Conservation (phyloP, 2,329 filamentous ascomycete species). For the Pezicula radicicola region DNA sequence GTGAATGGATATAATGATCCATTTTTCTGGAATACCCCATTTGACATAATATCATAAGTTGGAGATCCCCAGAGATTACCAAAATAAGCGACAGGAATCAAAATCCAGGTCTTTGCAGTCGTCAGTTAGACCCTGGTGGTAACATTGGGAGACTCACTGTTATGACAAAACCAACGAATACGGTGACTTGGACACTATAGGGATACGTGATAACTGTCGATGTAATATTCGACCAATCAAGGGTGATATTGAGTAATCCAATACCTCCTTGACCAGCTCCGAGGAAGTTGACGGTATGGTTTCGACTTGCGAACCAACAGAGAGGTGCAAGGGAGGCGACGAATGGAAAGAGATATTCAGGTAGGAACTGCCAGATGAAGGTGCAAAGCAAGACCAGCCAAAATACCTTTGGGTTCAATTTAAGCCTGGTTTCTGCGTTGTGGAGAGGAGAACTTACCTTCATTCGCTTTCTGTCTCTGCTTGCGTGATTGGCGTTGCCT, state of each 20-base stretch:
- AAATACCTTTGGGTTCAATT: neutral
- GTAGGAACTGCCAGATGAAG: neutral
- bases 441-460: neutral
- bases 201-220: neutral
- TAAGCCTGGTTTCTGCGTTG: neutral
- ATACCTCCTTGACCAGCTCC: neutral
- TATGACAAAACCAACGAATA: neutral
- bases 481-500: neutral
- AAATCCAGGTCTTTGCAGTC: neutral
- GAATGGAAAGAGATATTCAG: neutral
- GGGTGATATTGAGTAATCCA: neutral
- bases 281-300: neutral
- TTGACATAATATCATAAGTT: neutral
- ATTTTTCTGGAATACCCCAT: neutral
- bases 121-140: neutral
- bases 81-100: neutral
- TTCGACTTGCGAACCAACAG: neutral
- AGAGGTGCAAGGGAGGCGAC: neutral
- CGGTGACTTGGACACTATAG: neutral
- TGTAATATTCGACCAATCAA: neutral
- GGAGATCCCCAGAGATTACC: neutral
- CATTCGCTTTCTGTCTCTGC: neutral
- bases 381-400: neutral
- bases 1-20: neutral
- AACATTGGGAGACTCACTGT: neutral